Conservation (phyloP, 495 filamentous ascomycete genomes). For the Opeltia flavorubescens region DNA sequence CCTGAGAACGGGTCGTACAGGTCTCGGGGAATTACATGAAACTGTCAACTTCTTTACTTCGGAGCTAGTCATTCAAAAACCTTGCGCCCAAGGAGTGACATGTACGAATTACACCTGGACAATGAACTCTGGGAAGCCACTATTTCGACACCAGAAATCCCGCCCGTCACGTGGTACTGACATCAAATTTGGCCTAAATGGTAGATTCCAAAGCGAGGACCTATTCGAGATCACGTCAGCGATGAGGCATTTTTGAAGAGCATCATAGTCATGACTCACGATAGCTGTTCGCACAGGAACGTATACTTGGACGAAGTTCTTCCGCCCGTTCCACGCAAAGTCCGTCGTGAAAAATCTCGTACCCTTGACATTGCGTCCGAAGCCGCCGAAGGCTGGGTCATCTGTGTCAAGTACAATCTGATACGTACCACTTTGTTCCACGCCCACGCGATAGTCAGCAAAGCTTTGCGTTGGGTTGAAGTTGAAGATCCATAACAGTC, state of each 20-base stretch:
- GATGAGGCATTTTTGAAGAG: slow-evolving; percentile 4
- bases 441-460: slow-evolving; percentile 81
- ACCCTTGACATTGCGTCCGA: slow-evolving; percentile 56
- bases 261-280: slow-evolving; percentile 38
- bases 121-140: too few relatives aligned
- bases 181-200: slow-evolving; percentile 1
- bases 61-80: too few relatives aligned
- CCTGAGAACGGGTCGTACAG: too few relatives aligned
- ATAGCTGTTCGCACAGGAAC: slow-evolving; percentile 73
- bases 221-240: slow-evolving; percentile 3
- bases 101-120: too few relatives aligned
- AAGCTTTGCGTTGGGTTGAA: slow-evolving; percentile 82
- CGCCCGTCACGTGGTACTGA: background rate
- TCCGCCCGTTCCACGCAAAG: slow-evolving; percentile 72
- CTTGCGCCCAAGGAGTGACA: too few relatives aligned
- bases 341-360: slow-evolving; percentile 86
- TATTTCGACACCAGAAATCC: too few relatives aligned
- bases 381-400: slow-evolving; percentile 61
- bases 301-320: slow-evolving; percentile 87
- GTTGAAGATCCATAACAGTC: slow-evolving; percentile 89
- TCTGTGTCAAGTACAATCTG: slow-evolving; percentile 78
- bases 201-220: slow-evolving; percentile 18
- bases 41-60: too few relatives aligned
- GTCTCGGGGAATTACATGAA: too few relatives aligned
- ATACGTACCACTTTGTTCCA: slow-evolving; percentile 76